These are phyloP conservation scores for Calocybe indica DNA, from an alignment of 768 basidiomycete genomes.

Conservation along the genomic window DNA sequence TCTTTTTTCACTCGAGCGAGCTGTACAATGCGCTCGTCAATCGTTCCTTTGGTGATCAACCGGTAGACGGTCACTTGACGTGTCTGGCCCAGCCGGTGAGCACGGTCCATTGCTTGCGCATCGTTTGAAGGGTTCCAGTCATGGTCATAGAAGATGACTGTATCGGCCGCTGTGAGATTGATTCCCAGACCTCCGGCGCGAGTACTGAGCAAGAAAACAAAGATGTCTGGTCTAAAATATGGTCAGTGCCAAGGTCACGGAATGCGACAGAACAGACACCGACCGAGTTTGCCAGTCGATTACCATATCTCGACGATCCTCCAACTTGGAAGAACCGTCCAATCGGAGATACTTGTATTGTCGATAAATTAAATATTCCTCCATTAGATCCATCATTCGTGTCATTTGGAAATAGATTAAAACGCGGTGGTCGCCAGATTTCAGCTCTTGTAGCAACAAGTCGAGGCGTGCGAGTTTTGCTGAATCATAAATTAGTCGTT, in stretches of 20 bases:
- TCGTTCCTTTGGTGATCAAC: constrained; percentile 87
- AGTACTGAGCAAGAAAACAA: constrained; percentile 87
- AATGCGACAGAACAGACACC: constrained; percentile 12
- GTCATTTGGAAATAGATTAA: constrained; percentile 99
- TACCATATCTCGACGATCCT: constrained; percentile 98
- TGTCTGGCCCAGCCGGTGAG: constrained; percentile 94
- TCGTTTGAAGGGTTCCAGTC: constrained; percentile 98
- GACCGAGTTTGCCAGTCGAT: constrained; percentile 98
- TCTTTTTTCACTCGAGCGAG: constrained; percentile 97
- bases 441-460: constrained; percentile 83
- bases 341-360: constrained; percentile 93
- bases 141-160: constrained; percentile 92
- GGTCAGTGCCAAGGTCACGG: not conserved
- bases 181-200: constrained; percentile 95
- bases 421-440: constrained; percentile 88
- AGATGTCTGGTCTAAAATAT: constrained; percentile 70
- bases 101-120: constrained; percentile 97
- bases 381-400: constrained; percentile 98
- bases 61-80: constrained; percentile 97
- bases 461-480: constrained; percentile 94
- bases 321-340: constrained; percentile 91
- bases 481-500: constrained; percentile 92
- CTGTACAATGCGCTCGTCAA: constrained; percentile 96
- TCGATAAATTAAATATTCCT: constrained; percentile 95
- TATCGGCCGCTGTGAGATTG: constrained; percentile 93